Evolutionary conservation across 306 rosid species (phyloP), one percentile per base, ranked within the genome.

Genomic region (Crotalaria pallida): DNA sequence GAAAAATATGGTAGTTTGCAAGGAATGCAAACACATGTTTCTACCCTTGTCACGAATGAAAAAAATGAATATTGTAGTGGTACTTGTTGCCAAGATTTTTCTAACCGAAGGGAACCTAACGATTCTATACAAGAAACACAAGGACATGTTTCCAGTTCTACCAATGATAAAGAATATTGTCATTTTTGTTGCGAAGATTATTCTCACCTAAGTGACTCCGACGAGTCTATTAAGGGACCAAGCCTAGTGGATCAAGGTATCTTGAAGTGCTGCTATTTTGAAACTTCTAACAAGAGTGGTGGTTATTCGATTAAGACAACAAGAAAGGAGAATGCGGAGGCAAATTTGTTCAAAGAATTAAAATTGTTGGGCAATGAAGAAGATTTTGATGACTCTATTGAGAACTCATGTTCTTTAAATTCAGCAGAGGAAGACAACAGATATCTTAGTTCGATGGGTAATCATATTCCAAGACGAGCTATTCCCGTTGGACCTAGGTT

Each of bases 401-500:
- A 50, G 41, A 44, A 57, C 18, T 66, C 50, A 47, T 19, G 7
- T 49, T 67, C 58, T 18, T 33, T 15, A 15, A 41, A 26, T 15
- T 33, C 34, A 29, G 6, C 51, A 38, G 29, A 48, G 40, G 34
- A 29, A 29, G 7, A 55, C n/a, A n/a, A n/a, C n/a, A n/a, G n/a
- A n/a, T n/a, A n/a, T n/a, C n/a, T n/a, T n/a, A n/a, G n/a, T n/a
- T n/a, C n/a, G n/a, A n/a, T n/a, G n/a, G n/a, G 31, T 4, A 56
- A 45, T 44, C 38, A 13, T 34, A 13, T 22, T 18, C 48, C 21
- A 6, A 75, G 71, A 49, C 60, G 51, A 4, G 34, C 66, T 56
- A 72, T 87, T 58, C 89, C 92, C 0, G 50, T 75, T 63, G 84
- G 87, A 44, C 69, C 88, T 10, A 48, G 51, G 49, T 84, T 87